These are phyloP conservation scores for Thelonectria olida DNA, from an alignment of 2,329 filamentous ascomycete genomes.

Conservation along the genomic window DNA sequence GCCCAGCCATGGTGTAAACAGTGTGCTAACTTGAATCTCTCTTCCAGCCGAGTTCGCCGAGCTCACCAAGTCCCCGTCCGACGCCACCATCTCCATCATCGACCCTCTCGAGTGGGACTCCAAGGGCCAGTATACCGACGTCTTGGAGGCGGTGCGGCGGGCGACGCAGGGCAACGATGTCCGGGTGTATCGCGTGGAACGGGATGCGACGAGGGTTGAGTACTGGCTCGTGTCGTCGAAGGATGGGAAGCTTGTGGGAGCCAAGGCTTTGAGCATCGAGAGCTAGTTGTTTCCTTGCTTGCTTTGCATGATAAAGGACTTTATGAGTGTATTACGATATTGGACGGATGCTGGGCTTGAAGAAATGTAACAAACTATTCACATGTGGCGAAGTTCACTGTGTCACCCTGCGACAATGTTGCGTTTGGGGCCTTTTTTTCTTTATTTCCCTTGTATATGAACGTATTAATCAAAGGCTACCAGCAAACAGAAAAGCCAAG, in stretches of 20 bases:
- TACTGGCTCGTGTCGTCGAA: conserved; percentile 81
- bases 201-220: conserved; percentile 72
- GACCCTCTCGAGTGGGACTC: conserved; percentile 78
- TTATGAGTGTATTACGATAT: not conserved
- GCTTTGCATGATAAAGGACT: too few relatives aligned
- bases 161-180: conserved; percentile 72
- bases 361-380: too few relatives aligned
- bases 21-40: conserved; percentile 2
- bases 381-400: too few relatives aligned
- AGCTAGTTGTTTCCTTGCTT: conserved; percentile 38
- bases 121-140: conserved; percentile 72
- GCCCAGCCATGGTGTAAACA: not conserved
- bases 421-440: too few relatives aligned
- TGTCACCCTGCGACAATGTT: too few relatives aligned
- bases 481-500: too few relatives aligned
- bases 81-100: conserved; percentile 70
- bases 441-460: too few relatives aligned
- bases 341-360: not conserved
- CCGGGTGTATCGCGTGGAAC: conserved; percentile 76
- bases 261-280: conserved; percentile 83
- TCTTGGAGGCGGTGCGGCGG: conserved; percentile 75
- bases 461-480: too few relatives aligned
- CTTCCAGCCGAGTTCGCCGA: conserved; percentile 72
- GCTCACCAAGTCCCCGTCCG: conserved; percentile 66
- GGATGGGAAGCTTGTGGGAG: conserved; percentile 74